Conservation (phyloP, 768 basidiomycete species). For the Stropharia rugosoannulata region DNA sequence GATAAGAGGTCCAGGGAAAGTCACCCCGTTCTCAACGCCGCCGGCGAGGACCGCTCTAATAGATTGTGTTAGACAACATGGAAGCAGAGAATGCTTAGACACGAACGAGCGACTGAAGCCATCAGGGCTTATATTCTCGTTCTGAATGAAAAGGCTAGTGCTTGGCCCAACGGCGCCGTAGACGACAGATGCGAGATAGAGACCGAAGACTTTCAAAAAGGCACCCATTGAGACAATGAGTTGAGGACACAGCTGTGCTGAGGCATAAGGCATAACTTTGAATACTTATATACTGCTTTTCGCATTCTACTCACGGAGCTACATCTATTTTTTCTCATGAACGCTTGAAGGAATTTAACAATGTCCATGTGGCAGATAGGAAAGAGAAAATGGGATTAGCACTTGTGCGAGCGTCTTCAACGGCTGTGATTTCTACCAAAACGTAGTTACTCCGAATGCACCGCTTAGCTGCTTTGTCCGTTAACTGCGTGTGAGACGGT, state of each 20-base stretch:
- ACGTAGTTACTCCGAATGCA: too few relatives aligned
- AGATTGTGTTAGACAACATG: not conserved
- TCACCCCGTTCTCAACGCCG: not conserved
- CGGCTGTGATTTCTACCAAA: too few relatives aligned
- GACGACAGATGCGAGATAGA: not conserved
- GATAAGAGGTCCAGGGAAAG: not conserved
- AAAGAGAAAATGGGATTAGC: too few relatives aligned
- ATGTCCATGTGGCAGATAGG: too few relatives aligned
- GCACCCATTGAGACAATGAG: not conserved
- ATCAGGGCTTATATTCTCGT: slow-evolving; percentile 45
- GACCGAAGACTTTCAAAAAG: not conserved
- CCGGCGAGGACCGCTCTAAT: not conserved
- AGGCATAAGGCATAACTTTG: not conserved
- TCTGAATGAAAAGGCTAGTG: slow-evolving; percentile 36
- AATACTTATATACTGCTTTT: not conserved
- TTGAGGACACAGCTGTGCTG: not conserved
- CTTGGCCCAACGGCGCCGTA: slow-evolving; percentile 25
- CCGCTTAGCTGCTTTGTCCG: too few relatives aligned
- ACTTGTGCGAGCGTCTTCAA: too few relatives aligned
- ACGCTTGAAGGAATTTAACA: not conserved
- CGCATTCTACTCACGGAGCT: too few relatives aligned
- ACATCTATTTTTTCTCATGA: not conserved
- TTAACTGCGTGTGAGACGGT: too few relatives aligned
- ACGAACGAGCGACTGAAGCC: slow-evolving; percentile 45
- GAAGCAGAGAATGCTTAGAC: too few relatives aligned